Evolutionary conservation across 192 early-diverging fungal species (phyloP), one percentile per base, ranked within the genome.

Genomic region (Coemansia sp.): DNA sequence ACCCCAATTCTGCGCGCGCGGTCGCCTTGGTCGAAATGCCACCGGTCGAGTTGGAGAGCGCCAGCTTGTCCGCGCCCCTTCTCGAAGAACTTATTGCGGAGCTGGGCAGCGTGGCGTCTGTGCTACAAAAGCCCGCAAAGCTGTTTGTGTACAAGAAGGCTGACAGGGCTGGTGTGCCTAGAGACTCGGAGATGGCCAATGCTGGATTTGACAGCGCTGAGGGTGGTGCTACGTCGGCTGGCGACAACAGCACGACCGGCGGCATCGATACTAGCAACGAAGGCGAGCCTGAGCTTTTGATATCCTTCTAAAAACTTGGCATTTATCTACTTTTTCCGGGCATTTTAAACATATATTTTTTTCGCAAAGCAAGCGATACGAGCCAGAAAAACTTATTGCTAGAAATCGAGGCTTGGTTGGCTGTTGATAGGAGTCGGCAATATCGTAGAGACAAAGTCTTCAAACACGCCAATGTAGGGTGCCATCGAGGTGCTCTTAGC

Each of bases 1-100:
- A 95, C 78, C 97, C 97, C 7, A 89, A 94, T 68, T 92, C 94
- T 5, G 96, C 96, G 15, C 94, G 96, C 79, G 84, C 91, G 5
- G 93, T 99, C 14, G 95, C 94, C 9, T 84, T 99, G 36, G 88
- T 91, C 2, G 95, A 97, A 38, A 94, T 92, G 75, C 94, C 95
- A 4, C 90, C 94, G 17, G 90, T 97, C 62, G 88, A 89, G 27
- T 81, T 85, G 19, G 90, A 95, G 55, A 85, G 71, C 36, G 77
- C 70, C 53, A 85, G 85, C 31, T 82, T 99, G 42, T 87, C 89
- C 31, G 82, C 89, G 15, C 75, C 86, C 36, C 80, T 98, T 9
- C 86, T 98, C 55, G 93, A 96, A 42, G 94, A 96, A 69, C 85
- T 99, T 39, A 83, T 98, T 53, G 85, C 79, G 61, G 91, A 98